Evolutionary conservation across 192 early-diverging fungal genomes (phyloP), one percentile per base, ranked within the genome.

Genomic region (Mortierella alpina): DNA sequence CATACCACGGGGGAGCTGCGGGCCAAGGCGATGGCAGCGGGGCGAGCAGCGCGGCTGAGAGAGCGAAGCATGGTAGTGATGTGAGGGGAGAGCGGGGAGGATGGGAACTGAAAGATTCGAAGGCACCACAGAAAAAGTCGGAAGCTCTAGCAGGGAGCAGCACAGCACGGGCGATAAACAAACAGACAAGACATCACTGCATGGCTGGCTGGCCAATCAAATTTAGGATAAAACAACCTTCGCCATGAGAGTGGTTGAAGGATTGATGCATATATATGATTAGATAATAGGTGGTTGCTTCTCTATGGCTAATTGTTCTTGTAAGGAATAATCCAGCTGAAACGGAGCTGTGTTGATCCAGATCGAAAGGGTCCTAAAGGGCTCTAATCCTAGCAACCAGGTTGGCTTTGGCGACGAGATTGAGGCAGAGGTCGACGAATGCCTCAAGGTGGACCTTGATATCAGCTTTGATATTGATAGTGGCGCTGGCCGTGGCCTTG

Each of bases 1-100:
- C 77, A 46, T 83, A 82, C 87, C 73, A 87, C 82, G 53, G 84
- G 84, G 82, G 85, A 72, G 79, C 79, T 68, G 70, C 82, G 79
- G 70, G 88, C 84, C 60, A 86, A 56, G 62, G 83, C 85, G 49
- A 84, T 72, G 57, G 83, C 82, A 45, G 82, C 78, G 60, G 88
- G 82, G 70, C 84, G 76, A 62, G 84, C 86, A 83, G 84, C 83
- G 69, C 83, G 83, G 80, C 75, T 76, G 59, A 80, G 77, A 57
- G 77, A 80, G 53, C 77, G 68, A 80, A 80, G 77, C 77, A 80
- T 80, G 70, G 53, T 72, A 49, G 39, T 64, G 46, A 31, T 15
- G 64, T 58, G 70, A 57, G 58, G 66, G 65, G 72, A 55, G 52
- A 50, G 61, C 55, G 49, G 54, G 45, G 61, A 68, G 63, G 70